phyloP scores from a whole-genome alignment of 495 filamentous ascomycete species.

The Daldinia grandis region DNA sequence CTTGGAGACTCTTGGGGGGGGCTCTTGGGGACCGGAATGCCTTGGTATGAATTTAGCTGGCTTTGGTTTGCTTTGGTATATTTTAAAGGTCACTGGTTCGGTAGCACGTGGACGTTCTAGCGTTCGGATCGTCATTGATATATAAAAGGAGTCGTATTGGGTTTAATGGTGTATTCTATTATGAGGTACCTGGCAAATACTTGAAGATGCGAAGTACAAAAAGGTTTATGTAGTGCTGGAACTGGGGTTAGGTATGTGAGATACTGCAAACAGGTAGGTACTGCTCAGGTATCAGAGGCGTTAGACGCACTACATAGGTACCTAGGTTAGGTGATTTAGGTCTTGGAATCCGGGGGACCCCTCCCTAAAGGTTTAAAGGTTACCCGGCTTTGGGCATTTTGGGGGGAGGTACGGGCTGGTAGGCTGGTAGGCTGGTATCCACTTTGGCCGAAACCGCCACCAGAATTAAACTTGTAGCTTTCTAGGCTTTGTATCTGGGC shows the following conservation, averaged over 20 bases:
- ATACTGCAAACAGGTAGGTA: background rate
- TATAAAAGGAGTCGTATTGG: background rate
- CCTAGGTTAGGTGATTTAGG: no score
- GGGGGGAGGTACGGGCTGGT: background rate
- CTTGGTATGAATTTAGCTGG: background rate
- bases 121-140: background rate
- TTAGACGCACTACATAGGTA: background rate
- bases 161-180: background rate
- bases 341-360: slow-evolving; percentile 25
- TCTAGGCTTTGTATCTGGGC: slow-evolving; percentile 18
- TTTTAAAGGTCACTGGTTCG: slow-evolving; percentile 7
- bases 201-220: background rate
- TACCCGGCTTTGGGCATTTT: slow-evolving; percentile 9
- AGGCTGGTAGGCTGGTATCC: slow-evolving; percentile 7
- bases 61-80: background rate
- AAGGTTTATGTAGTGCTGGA: background rate
- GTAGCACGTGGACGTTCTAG: background rate
- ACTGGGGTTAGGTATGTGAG: background rate
- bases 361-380: slow-evolving; percentile 14
- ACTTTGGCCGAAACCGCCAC: slow-evolving; percentile 41
- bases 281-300: background rate
- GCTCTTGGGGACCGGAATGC: background rate
- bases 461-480: slow-evolving; percentile 31
- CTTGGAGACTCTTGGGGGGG: background rate
- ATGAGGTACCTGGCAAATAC: background rate